Base-by-base conservation (phyloP, 306 rosid species). In the Begonia fuchsioides region DNA sequence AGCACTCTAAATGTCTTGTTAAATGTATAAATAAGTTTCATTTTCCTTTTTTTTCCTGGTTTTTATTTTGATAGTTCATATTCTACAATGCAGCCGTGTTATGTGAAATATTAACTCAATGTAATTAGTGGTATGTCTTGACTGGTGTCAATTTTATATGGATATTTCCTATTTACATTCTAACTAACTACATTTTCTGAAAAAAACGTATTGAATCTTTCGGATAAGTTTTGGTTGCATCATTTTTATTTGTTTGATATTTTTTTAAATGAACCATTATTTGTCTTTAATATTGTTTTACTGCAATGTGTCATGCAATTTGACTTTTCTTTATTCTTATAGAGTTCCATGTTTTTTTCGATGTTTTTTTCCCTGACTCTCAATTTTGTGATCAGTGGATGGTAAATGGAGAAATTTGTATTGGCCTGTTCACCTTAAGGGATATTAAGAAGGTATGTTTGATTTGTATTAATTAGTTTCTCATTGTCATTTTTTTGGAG, bases 391-490 rank as follows among this genome's bases (percentile, higher is more conserved):
- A 63, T 49, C 88, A 92, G 99, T 92, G 99, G 99, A 77, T 92
- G 87, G 99, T 92, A 74, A 92, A 86, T 66, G 99, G 99, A 64
- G 99, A 92, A 70, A 83, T 92, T 68, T 92, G 99, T 65, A 86
- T 92, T 65, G 99, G 99, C 63, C 76, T 92, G 50, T 92, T 92
- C 74, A 88, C 99, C 16, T 41, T 77, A 69, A 86, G 81, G 71
- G 72, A 80, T 72, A 82, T 92, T 61, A 82, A 82, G 83, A 74
- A 92, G 99, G 99, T 92, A 71, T 50, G 47, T 62, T 54, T 59
- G 35, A 26, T 26, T n/a, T 26, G 32, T 47, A 8, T 44, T 49
- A 15, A 55, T 17, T 39, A 35, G 41, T 55, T 32, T 40, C n/a
- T 65, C 60, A 58, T 50, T 50, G 59, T 52, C 41, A 14, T 58